phyloP scores from a whole-genome alignment of 2,329 filamentous ascomycete genomes.

The Nigrospora sphaerica region DNA sequence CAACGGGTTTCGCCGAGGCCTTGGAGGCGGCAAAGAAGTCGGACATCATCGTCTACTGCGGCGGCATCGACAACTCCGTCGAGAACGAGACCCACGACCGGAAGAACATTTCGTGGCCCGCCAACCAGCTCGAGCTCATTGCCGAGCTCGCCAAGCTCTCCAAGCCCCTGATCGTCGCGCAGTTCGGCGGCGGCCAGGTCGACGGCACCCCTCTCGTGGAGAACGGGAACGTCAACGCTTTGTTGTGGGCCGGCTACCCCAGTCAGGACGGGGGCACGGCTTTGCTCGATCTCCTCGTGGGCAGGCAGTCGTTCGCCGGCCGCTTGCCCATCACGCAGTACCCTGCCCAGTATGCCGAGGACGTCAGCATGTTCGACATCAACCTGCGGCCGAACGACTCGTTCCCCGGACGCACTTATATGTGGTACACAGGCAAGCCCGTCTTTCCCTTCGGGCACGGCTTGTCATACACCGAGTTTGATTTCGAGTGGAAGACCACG shows the following conservation, averaged over 20 bases:
- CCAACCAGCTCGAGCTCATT: slow-evolving; percentile 45
- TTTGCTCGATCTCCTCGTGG: slow-evolving; percentile 39
- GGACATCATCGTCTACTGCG: slow-evolving; percentile 47
- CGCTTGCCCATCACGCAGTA: slow-evolving; percentile 40
- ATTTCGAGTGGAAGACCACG: slow-evolving; percentile 8
- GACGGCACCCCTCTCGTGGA: slow-evolving; percentile 34
- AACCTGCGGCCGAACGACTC: slow-evolving; percentile 31
- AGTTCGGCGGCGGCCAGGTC: slow-evolving; percentile 37
- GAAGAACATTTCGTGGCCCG: slow-evolving; percentile 42
- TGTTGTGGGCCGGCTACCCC: slow-evolving; percentile 45
- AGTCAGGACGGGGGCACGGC: slow-evolving; percentile 45
- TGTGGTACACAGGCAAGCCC: slow-evolving; percentile 36
- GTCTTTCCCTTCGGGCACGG: slow-evolving; percentile 38
- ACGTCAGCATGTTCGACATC: slow-evolving; percentile 44
- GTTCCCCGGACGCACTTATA: slow-evolving; percentile 39
- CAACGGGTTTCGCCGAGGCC: slow-evolving; percentile 25
- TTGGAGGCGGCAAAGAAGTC: slow-evolving; percentile 31
- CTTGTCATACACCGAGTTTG: slow-evolving; percentile 41
- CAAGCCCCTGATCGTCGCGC: slow-evolving; percentile 44
- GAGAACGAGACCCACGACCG: slow-evolving; percentile 49
- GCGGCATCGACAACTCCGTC: slow-evolving; percentile 45
- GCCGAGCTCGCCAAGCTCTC: slow-evolving; percentile 23
- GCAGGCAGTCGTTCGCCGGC: slow-evolving; percentile 36
- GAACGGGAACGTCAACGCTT: slow-evolving; percentile 34
- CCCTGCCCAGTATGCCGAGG: slow-evolving; percentile 33